Evolutionary conservation across 2,329 filamentous ascomycete genomes (phyloP), one percentile per base, ranked within the genome.

Genomic region (Neophaeococcomyces mojaviensis): DNA sequence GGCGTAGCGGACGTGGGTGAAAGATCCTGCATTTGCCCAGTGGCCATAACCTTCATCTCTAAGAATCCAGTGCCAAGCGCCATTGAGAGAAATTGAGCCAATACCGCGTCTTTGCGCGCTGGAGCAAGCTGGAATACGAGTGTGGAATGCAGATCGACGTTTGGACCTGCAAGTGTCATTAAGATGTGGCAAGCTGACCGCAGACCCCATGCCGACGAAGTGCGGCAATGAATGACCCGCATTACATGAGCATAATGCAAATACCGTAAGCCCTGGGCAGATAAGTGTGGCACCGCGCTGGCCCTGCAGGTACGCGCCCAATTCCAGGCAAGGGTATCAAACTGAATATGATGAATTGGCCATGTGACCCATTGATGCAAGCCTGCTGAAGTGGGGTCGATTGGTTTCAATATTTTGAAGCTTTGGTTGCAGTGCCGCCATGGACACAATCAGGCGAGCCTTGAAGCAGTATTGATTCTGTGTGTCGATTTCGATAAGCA

Each of bases 361-460:
- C 41, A 44, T 44, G 33, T 44, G 41, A 44, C 41, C 24, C 41
- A 10, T 44, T 30, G 20, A 37, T 44, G 41, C 41, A 44, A 43
- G 39, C 20, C 39, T 16, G 31, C 22, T 18, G 24, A 37, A 37
- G 41, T 37, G 41, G 41, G 41, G 41, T 37, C 12, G 40, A 26
- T 33, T 37, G 22, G n/a, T 30, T 44, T 20, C 20, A 5, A 16
- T n/a, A 22, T 8, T 34, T 3, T 16, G 22, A 20, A 35, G 30
- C 32, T 16, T 8, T 44, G 32, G 41, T 44, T 20, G 41, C 33
- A 30, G n/a, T 20, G 41, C 32, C 31, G 28, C 20, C 26, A 24
- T 39, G 22, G 35, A 6, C 18, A 15, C 26, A n/a, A 4, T 26
- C 20, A 8, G 13, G 18, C 8, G 10, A n/a, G 37, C 9, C 35